Base-by-base conservation (phyloP, 2,329 filamentous ascomycete genomes). In the Rhinocladiella similis region DNA sequence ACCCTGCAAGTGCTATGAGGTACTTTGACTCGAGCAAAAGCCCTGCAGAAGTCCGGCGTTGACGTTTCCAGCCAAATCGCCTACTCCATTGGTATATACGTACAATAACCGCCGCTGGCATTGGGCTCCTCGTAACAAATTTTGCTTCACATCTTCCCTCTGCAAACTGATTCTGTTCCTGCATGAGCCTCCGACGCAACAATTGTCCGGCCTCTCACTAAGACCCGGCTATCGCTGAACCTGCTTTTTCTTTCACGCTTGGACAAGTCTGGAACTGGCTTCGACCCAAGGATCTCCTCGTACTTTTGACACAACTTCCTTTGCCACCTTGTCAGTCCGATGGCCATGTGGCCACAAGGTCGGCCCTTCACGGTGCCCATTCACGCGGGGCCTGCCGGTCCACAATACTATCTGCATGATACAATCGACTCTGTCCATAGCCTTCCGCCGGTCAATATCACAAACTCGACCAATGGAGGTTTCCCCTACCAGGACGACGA, bases 91-190 rank as follows among this genome's bases (percentile, higher is more conserved):
- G 50, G 48, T 60, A 61, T 61, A 61, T 58, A 61, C 59, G 55
- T 58, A 56, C 52, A 57, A 47, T 58, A 59, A 46, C 43, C 53
- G 52, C 35, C 55, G 7, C 51, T 33, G 27, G 43, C 38, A 49
- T 35, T 58, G 57, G 59, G 48, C 50, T 46, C 52, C 47, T 61
- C 59, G 55, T 57, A 61, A 57, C 51, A 53, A 42, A 50, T 56
- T 52, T 41, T 58, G 52, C 55, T 56, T 50, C 50, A 47, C 53
- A 42, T 39, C 36, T 39, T 33, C 27, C 35, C 38, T 29, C 19
- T 9, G 38, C 48, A 45, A 19, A 25, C 27, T n/a, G 20, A 45
- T 38, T 51, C 45, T 43, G 57, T 54, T 50, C 57, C 50, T 57
- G 54, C 57, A 60, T 60, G 27, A 54, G 43, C 47, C 45, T 42